Conservation (phyloP, 306 rosid species). For the Quercus variabilis region DNA sequence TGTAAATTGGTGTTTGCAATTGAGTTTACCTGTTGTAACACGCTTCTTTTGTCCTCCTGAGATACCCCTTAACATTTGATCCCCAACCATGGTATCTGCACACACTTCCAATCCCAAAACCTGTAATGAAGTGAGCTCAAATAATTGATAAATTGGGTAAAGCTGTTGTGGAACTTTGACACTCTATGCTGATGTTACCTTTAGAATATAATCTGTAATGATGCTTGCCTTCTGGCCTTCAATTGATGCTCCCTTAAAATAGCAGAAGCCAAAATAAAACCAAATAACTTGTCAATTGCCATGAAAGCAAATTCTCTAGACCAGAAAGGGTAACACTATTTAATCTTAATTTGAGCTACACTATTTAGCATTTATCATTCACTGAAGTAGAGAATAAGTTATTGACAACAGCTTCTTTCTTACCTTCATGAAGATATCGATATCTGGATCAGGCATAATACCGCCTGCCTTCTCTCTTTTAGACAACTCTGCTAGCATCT, state of each 20-base stretch:
- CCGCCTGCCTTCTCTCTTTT: conserved; percentile 42
- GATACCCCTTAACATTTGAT: conserved; percentile 43
- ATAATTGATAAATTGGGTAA: background rate
- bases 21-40: conserved; percentile 43
- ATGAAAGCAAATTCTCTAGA: no score
- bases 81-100: conserved; percentile 46
- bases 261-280: background rate
- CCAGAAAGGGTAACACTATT: no score
- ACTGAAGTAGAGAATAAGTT: no score
- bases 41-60: conserved; percentile 56
- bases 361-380: no score
- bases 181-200: conserved; percentile 11
- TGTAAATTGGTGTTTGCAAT: no score
- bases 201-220: conserved; percentile 39
- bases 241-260: conserved; percentile 31
- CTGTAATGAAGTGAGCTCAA: conserved; percentile 2
- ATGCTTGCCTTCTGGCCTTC: conserved; percentile 30
- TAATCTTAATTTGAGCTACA: no score
- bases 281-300: no score
- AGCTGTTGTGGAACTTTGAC: background rate
- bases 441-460: conserved; percentile 50
- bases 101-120: conserved; percentile 42
- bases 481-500: conserved; percentile 40
- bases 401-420: background rate
- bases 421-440: conserved; percentile 54